phyloP scores from a whole-genome alignment of 2,329 filamentous ascomycete species.

The Exophiala spinifera region DNA sequence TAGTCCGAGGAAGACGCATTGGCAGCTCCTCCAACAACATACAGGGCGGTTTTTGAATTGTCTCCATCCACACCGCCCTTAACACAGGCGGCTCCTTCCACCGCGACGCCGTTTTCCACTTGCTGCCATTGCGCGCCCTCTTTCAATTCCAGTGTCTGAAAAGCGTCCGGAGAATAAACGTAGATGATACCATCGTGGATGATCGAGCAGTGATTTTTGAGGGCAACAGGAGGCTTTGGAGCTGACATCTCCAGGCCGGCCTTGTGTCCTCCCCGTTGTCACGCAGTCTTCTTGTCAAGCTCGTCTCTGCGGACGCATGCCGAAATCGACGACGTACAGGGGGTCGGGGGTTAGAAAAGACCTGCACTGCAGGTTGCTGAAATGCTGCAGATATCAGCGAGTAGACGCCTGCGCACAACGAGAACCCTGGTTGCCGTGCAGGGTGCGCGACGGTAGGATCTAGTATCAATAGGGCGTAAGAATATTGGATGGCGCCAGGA shows the following conservation, averaged over 20 bases:
- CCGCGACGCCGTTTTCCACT: conserved; percentile 63
- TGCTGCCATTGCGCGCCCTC: conserved; percentile 69
- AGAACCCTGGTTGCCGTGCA: not conserved
- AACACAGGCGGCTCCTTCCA: conserved; percentile 75
- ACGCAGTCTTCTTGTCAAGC: conserved; percentile 8
- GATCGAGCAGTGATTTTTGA: conserved; percentile 77
- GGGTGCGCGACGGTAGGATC: not conserved
- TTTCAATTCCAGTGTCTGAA: conserved; percentile 69
- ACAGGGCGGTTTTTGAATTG: conserved; percentile 62
- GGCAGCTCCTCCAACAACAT: conserved; percentile 73
- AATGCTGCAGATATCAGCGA: not conserved
- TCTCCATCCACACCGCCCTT: conserved; percentile 61
- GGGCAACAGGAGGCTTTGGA: conserved; percentile 65
- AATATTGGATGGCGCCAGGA: not conserved
- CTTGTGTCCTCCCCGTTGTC: conserved; percentile 3
- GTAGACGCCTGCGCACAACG: not conserved
- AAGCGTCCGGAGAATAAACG: conserved; percentile 70
- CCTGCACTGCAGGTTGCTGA: not conserved
- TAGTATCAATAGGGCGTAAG: not conserved
- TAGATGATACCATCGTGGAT: conserved; percentile 81
- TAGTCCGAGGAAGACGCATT: conserved; percentile 55
- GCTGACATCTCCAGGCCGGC: conserved; percentile 58
- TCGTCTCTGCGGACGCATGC: conserved; percentile 16
- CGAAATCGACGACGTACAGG: not conserved
- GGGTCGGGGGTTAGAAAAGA: not conserved